A percentile compares a stretch with the other conserved stretches of the same genome.
phyloP scores from a whole-genome alignment of 176 grass and related monocot species.

The Ensete glaucum region DNA sequence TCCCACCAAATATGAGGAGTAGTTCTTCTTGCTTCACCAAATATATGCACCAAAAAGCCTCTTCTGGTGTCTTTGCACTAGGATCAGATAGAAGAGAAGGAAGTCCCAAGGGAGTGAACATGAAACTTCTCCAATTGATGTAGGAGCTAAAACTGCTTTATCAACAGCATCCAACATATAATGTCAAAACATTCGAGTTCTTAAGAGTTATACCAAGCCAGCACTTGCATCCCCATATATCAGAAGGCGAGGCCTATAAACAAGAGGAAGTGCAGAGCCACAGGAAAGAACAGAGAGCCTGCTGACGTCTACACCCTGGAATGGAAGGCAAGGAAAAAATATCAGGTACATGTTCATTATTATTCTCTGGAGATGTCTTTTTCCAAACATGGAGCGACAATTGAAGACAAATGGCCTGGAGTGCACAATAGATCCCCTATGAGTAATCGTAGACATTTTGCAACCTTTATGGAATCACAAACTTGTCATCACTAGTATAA shows the following conservation, averaged over 20 bases:
- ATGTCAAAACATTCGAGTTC: conserved; percentile 15
- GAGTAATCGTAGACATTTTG: conserved; percentile 87
- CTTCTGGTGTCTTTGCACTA: conserved; percentile 99
- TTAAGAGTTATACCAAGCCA: conserved; percentile 59
- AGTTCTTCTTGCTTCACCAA: conserved; percentile 97
- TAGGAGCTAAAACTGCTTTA: conserved; percentile 41
- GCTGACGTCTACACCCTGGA: conserved; percentile 38
- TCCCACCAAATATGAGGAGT: conserved; percentile 99
- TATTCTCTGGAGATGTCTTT: conserved; percentile 70
- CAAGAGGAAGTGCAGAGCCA: conserved; percentile 73
- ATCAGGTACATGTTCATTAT: conserved; percentile 71
- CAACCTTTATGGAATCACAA: conserved; percentile 70
- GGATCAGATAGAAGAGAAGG: conserved; percentile 97
- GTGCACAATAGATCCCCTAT: conserved; percentile 85
- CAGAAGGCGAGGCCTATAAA: conserved; percentile 91
- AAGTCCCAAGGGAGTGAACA: conserved; percentile 86
- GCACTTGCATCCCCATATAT: conserved; percentile 73
- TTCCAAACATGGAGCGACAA: conserved; percentile 73
- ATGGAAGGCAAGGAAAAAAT: conserved; percentile 75
- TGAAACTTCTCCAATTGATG: conserved; percentile 98
- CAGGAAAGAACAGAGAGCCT: conserved; percentile 60
- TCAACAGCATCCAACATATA: conserved; percentile 12
- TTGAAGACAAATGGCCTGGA: conserved; percentile 72
- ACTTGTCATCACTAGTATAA: conserved; percentile 95
- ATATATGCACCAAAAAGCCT: conserved; percentile 94